phyloP scores from a whole-genome alignment of 176 grass and related monocot species.

The Oryza glumipatula region DNA sequence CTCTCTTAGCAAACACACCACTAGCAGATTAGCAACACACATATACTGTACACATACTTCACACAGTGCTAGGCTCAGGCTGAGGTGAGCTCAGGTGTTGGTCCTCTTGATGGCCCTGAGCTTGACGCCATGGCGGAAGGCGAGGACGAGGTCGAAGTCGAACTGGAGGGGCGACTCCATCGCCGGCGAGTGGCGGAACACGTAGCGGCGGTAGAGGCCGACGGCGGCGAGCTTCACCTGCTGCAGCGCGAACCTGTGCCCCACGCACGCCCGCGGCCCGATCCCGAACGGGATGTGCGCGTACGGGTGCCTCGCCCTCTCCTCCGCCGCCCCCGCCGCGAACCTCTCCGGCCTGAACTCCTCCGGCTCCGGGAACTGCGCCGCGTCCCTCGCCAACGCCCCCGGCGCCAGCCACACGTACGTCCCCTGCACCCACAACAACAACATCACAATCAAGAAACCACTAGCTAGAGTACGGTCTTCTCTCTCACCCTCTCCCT shows the following conservation, averaged over 20 bases:
- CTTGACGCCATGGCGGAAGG: slow-evolving; percentile 85
- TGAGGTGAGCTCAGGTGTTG: not conserved
- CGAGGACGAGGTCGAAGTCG: slow-evolving; percentile 82
- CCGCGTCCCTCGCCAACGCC: slow-evolving; percentile 79
- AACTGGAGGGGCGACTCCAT: slow-evolving; percentile 89
- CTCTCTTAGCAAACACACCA: not conserved
- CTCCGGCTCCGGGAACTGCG: slow-evolving; percentile 80
- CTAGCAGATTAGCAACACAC: not conserved
- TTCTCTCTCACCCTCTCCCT: too few relatives aligned
- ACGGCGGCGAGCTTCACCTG: slow-evolving; percentile 86
- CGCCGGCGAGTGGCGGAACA: slow-evolving; percentile 72
- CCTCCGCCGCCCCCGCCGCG: slow-evolving; percentile 58
- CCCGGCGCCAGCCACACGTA: slow-evolving; percentile 91
- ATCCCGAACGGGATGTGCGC: slow-evolving; percentile 87
- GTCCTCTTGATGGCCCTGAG: slow-evolving; percentile 57
- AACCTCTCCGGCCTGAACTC: slow-evolving; percentile 77
- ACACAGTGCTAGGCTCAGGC: too few relatives aligned
- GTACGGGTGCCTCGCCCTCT: slow-evolving; percentile 72
- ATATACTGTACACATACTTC: not conserved
- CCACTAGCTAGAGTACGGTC: too few relatives aligned
- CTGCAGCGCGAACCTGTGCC: slow-evolving; percentile 85
- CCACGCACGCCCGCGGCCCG: slow-evolving; percentile 83
- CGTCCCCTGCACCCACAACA: slow-evolving; percentile 47
- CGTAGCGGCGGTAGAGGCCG: slow-evolving; percentile 65
- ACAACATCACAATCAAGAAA: not conserved